phyloP scores from a whole-genome alignment of 139 green algal species.

The Picochlorum sp. region DNA sequence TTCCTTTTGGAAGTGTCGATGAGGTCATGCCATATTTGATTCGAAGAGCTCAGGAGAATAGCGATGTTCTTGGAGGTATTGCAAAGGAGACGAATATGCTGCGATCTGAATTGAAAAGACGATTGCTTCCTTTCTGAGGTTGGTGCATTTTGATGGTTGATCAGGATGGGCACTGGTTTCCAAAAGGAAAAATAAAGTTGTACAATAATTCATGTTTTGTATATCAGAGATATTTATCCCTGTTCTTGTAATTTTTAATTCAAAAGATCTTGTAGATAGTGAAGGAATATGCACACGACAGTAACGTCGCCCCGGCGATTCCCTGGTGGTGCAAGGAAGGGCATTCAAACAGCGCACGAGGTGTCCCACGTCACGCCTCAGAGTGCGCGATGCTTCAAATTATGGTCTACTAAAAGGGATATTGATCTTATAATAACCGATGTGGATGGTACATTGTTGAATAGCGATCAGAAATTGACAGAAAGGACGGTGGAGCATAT shows the following conservation, averaged over 20 bases:
- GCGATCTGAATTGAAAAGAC: constrained; percentile 13
- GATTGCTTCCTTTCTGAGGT: background rate
- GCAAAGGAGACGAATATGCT: constrained; percentile 15
- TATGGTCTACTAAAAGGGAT: background rate
- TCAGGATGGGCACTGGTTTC: background rate
- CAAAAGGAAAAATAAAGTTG: background rate
- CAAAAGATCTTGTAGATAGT: no score
- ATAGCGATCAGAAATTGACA: constrained; percentile 52
- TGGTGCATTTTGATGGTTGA: background rate
- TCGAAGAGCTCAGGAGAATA: constrained; percentile 65
- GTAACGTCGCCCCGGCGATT: no score
- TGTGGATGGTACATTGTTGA: constrained; percentile 75
- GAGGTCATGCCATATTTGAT: constrained; percentile 73
- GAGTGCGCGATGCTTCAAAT: background rate
- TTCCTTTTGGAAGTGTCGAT: constrained; percentile 62
- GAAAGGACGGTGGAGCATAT: constrained; percentile 35
- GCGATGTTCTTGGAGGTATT: constrained; percentile 39
- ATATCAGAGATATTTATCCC: no score
- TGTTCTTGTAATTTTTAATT: no score
- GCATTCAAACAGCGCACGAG: no score
- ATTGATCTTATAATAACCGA: constrained; percentile 62
- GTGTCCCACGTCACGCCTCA: no score
- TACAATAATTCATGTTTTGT: no score
- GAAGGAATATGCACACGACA: no score
- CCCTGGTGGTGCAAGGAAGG: no score